Percentiles rank a stretch among this genome's conserved stretches.
Evolutionary conservation across 495 filamentous ascomycete species (phyloP).

Genomic region (Neurospora sp.): DNA sequence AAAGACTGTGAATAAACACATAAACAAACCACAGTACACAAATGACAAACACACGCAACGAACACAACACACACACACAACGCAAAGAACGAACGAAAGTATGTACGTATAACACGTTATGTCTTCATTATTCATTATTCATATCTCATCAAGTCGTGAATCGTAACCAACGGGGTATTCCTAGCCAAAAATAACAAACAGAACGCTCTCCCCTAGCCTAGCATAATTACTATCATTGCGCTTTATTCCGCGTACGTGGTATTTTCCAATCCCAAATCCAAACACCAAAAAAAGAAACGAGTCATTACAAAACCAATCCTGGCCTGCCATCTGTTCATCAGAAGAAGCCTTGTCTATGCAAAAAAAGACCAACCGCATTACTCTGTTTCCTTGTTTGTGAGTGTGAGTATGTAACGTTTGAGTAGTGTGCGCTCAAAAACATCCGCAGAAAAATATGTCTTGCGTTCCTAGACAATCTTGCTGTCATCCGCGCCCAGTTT

Average conservation of each 20-base stretch:
- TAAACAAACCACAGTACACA: background rate
- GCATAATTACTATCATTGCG: background rate
- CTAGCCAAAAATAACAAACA: background rate
- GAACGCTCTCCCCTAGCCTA: background rate
- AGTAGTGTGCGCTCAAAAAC: background rate
- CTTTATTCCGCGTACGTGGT: background rate
- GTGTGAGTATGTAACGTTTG: background rate
- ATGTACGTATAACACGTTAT: background rate
- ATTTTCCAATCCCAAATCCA: background rate
- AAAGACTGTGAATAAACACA: background rate
- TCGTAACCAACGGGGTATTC: background rate
- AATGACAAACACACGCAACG: background rate
- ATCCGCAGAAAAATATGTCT: background rate
- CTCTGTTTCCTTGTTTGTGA: background rate
- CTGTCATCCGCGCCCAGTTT: slow-evolving; percentile 3
- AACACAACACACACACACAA: background rate
- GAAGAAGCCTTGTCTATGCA: background rate
- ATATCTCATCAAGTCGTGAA: background rate
- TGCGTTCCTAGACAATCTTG: slow-evolving; percentile 6
- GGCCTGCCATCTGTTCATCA: background rate
- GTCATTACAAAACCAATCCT: background rate
- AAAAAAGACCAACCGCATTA: background rate
- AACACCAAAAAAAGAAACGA: background rate
- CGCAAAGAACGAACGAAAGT: background rate
- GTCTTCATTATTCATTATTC: background rate